These are phyloP conservation scores for Trichoderma reesei DNA, from an alignment of 495 filamentous ascomycete species.

Conservation along the genomic window DNA sequence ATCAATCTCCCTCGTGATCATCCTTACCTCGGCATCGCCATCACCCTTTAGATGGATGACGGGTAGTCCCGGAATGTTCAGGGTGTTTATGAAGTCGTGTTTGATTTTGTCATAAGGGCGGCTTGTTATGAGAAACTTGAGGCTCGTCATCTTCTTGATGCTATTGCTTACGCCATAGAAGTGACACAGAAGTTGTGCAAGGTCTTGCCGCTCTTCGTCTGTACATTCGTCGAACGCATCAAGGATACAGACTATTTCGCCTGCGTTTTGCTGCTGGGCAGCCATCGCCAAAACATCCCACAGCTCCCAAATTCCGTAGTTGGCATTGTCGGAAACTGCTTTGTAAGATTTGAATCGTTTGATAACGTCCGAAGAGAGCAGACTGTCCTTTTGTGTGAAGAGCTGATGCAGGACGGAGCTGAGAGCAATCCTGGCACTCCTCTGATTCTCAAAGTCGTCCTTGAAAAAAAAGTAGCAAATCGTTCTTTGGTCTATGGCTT, in stretches of 20 bases:
- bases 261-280: constrained; percentile 23
- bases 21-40: constrained; percentile 26
- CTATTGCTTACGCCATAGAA: background rate
- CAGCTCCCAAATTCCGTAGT: constrained; percentile 15
- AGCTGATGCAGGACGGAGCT: constrained; percentile 26
- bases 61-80: constrained; percentile 23
- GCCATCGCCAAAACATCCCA: constrained; percentile 28
- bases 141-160: background rate
- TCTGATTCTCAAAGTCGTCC: constrained; percentile 17
- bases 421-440: constrained; percentile 17
- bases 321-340: background rate
- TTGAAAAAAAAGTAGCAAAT: constrained; percentile 30
- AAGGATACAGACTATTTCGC: constrained; percentile 31
- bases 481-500: constrained; percentile 6
- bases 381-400: constrained; percentile 13
- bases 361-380: constrained; percentile 11
- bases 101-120: constrained; percentile 20
- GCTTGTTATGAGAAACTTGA: constrained; percentile 22
- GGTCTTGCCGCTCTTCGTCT: background rate
- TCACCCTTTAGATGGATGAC: constrained; percentile 9
- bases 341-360: background rate
- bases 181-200: background rate
- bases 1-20: constrained; percentile 13
- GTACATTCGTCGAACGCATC: constrained; percentile 26
- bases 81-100: background rate